Evolutionary conservation across 371 early-diverging fungal genomes (phyloP), one percentile per base, ranked within the genome.

Genomic region (Mortierella sp.): DNA sequence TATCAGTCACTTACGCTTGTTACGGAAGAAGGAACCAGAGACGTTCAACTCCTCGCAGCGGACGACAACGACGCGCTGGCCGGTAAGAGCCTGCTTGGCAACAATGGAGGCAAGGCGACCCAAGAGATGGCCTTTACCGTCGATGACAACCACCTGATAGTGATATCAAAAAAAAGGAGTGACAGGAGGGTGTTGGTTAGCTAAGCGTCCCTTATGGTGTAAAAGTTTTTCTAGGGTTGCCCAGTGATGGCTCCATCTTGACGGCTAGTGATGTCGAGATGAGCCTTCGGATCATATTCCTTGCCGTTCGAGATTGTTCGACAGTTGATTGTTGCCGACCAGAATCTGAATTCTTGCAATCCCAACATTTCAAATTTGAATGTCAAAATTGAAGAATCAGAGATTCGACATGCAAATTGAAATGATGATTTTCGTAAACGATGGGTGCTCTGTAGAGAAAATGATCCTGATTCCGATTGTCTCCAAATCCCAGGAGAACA

Each of bases 121-220:
- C 79, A 97, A 88, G 66, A 99, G 90, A 87, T 99, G 99, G 79
- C 95, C 99, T 88, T 98, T 98, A 83, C 90, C 99, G 90, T 99
- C 99, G 86, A 99, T 95, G 83, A 99, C 94, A 86, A 99, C 86
- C 84, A 96, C 95, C 96, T 97, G 84, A 32, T n/a, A n/a, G n/a
- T n/a, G n/a, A n/a, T n/a, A n/a, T n/a, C n/a, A n/a, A 46, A 39
- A 21, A 23, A 39, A 14, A 27, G 11, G n/a, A n/a, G n/a, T n/a
- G n/a, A n/a, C n/a, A n/a, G n/a, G n/a, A n/a, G n/a, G n/a, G n/a
- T n/a, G n/a, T n/a, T n/a, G n/a, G n/a, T n/a, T n/a, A n/a, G n/a
- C n/a, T n/a, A n/a, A n/a, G n/a, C n/a, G n/a, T n/a, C n/a, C n/a
- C n/a, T n/a, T n/a, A n/a, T n/a, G n/a, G n/a, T n/a, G n/a, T n/a